Conservation (phyloP, 1,139 yeast genomes). For the Yamadazyma sp. region DNA sequence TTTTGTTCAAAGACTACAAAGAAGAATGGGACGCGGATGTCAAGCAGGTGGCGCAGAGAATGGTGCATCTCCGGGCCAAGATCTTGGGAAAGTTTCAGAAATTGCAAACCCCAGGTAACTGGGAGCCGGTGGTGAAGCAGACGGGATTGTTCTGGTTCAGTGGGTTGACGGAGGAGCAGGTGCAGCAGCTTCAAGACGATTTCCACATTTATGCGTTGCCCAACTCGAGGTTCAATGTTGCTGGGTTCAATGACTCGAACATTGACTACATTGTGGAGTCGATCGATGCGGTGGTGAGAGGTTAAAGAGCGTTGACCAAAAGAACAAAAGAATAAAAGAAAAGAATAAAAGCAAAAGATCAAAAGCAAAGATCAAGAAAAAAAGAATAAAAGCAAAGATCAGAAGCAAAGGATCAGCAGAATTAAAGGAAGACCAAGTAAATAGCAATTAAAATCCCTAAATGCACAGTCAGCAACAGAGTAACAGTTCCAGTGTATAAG, state of each 20-base stretch:
- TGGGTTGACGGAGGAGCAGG: slow-evolving; percentile 37
- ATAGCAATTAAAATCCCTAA: too few relatives aligned
- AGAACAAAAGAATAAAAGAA: slow-evolving; percentile 1
- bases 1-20: slow-evolving; percentile 24
- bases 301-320: neutral
- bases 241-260: slow-evolving; percentile 40
- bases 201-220: slow-evolving; percentile 38
- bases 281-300: slow-evolving; percentile 40
- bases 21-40: slow-evolving; percentile 39
- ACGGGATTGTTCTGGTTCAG: slow-evolving; percentile 47
- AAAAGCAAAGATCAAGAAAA: too few relatives aligned
- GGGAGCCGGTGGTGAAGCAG: slow-evolving; percentile 38
- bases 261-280: slow-evolving; percentile 36
- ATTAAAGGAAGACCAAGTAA: too few relatives aligned
- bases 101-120: slow-evolving; percentile 43
- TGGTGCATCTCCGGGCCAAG: slow-evolving; percentile 27
- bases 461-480: too few relatives aligned
- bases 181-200: slow-evolving; percentile 27
- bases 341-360: too few relatives aligned
- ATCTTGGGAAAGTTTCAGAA: slow-evolving; percentile 27
- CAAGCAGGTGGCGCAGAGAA: slow-evolving; percentile 25
- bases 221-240: slow-evolving; percentile 44
- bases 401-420: too few relatives aligned
- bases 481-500: too few relatives aligned
- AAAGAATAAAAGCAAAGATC: too few relatives aligned